These are phyloP conservation scores for Ophiocytium majus DNA, from an alignment of 352 stramenopile genomes.

Conservation along the genomic window DNA sequence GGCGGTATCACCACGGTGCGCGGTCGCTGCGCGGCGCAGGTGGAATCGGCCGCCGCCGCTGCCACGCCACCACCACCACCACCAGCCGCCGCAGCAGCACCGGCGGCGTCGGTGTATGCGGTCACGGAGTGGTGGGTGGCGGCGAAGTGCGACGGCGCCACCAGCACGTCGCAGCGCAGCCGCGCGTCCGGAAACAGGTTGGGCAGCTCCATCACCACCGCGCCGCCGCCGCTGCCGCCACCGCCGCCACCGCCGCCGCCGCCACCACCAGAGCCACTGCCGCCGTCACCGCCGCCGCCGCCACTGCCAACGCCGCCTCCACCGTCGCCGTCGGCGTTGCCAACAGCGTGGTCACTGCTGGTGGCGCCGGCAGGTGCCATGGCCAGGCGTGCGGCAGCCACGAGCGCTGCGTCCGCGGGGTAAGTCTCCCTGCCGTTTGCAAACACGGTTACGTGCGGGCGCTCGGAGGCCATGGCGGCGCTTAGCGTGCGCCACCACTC, in stretches of 20 bases:
- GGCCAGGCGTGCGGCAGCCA: neutral
- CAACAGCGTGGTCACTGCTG: too few relatives aligned
- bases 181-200: conserved; percentile 38
- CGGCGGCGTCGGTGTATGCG: neutral
- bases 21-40: too few relatives aligned
- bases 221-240: neutral
- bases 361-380: conserved; percentile 22
- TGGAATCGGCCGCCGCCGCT: too few relatives aligned
- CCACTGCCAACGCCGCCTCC: neutral
- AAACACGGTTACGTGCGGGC: conserved; percentile 6
- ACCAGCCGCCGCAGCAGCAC: neutral
- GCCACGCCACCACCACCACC: too few relatives aligned
- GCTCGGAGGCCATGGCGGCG: neutral
- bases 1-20: conserved; percentile 1
- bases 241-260: neutral
- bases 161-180: conserved; percentile 36
- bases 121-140: conserved; percentile 24
- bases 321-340: too few relatives aligned
- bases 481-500: neutral
- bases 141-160: conserved; percentile 49
- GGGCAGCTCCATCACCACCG: conserved; percentile 45
- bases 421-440: neutral
- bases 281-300: neutral
- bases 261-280: too few relatives aligned
- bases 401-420: neutral